Conservation (phyloP, 306 rosid species). For the Cajanus cajan region DNA sequence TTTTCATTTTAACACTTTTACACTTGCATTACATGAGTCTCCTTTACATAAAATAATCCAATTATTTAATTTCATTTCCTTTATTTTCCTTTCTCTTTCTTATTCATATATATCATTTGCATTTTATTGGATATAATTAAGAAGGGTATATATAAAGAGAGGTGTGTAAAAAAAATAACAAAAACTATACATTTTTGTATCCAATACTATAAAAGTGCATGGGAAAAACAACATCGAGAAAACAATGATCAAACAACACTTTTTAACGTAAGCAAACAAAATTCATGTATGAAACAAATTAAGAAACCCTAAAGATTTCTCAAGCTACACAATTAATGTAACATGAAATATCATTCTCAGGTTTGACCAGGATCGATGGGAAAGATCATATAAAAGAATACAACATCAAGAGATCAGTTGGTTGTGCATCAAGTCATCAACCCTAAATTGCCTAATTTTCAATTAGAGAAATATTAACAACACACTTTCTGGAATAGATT, state of each 20-base stretch:
- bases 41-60: too few relatives aligned
- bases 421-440: not conserved
- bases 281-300: not conserved
- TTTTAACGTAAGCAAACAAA: not conserved
- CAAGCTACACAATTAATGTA: not conserved
- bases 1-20: not conserved
- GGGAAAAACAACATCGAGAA: not conserved
- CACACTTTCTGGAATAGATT: too few relatives aligned
- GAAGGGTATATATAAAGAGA: not conserved
- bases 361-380: not conserved
- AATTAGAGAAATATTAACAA: too few relatives aligned
- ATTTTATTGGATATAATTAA: not conserved
- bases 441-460: too few relatives aligned
- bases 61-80: too few relatives aligned
- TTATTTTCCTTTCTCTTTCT: not conserved
- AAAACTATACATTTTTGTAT: not conserved
- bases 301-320: not conserved
- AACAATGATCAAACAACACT: not conserved
- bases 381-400: not conserved
- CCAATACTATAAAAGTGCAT: not conserved
- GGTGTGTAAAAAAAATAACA: not conserved
- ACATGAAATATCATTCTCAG: not conserved
- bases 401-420: not conserved
- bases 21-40: not conserved
- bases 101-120: not conserved